Percentiles rank a stretch among this genome's conserved stretches.
phyloP scores from a whole-genome alignment of 2,329 filamentous ascomycete genomes.

The Colletotrichum orbiculare region DNA sequence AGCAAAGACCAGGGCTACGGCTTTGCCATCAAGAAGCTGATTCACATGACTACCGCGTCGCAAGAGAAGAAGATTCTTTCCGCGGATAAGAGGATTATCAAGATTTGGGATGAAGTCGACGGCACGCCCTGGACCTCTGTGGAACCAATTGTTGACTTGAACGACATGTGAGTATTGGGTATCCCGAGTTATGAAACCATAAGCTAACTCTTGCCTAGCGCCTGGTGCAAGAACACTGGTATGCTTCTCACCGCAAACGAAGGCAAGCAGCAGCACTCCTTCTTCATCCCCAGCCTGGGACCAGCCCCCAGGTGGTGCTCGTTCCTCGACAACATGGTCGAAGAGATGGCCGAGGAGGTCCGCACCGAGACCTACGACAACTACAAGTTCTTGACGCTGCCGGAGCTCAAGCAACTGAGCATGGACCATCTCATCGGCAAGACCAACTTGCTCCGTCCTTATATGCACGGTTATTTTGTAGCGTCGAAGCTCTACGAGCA shows the following conservation, averaged over 20 bases:
- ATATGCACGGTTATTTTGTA: slow-evolving; percentile 99
- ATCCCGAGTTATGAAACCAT: neutral
- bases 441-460: slow-evolving; percentile 88
- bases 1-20: slow-evolving; percentile 97
- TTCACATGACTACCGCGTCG: slow-evolving; percentile 76
- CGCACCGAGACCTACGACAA: slow-evolving; percentile 93
- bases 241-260: slow-evolving; percentile 98
- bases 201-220: slow-evolving; percentile 46
- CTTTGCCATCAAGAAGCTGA: slow-evolving; percentile 88
- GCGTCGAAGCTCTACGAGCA: slow-evolving; percentile 96
- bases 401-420: slow-evolving; percentile 87
- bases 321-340: slow-evolving; percentile 96
- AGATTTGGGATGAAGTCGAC: slow-evolving; percentile 88
- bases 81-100: slow-evolving; percentile 95
- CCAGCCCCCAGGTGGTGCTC: slow-evolving; percentile 95
- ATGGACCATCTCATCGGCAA: slow-evolving; percentile 90
- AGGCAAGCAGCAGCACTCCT: slow-evolving; percentile 92
- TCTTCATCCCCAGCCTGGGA: slow-evolving; percentile 93
- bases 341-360: slow-evolving; percentile 94
- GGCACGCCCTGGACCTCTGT: slow-evolving; percentile 95
- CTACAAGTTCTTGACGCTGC: slow-evolving; percentile 95
- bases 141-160: slow-evolving; percentile 93
- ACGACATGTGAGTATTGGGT: slow-evolving; percentile 69
- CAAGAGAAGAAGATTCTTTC: slow-evolving; percentile 90
- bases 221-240: slow-evolving; percentile 90